Conservation (phyloP, 768 basidiomycete genomes). For the Suillus tomentosus region DNA sequence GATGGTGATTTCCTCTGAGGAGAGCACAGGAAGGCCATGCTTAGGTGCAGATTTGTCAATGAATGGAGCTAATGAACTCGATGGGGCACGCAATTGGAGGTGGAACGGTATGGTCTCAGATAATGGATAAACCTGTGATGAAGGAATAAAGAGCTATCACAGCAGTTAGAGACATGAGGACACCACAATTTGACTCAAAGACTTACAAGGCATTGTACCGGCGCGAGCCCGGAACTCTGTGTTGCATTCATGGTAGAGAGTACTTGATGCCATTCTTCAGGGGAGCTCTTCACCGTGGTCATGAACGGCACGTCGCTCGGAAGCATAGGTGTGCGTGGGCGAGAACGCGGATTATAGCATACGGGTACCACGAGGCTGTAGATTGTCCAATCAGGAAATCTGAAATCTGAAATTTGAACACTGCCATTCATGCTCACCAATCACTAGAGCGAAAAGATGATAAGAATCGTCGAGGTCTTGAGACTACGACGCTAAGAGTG, state of each 20-base stretch:
- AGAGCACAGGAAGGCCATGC: constrained; percentile 7
- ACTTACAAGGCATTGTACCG: constrained; percentile 55
- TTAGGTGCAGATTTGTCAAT: constrained; percentile 28
- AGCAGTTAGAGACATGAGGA: no score
- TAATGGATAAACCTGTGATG: constrained; percentile 53
- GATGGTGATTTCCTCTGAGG: constrained; percentile 29
- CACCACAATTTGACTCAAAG: no score
- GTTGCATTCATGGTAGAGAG: constrained; percentile 44
- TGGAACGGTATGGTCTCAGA: constrained; percentile 65
- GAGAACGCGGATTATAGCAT: constrained; percentile 52
- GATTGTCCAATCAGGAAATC: constrained; percentile 5
- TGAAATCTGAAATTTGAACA: constrained; percentile 13
- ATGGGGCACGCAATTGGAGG: constrained; percentile 55
- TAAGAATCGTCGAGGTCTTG: constrained; percentile 40
- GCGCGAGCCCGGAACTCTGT: constrained; percentile 34
- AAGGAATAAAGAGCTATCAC: constrained; percentile 60
- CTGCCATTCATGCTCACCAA: constrained; percentile 35
- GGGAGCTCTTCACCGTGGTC: constrained; percentile 57
- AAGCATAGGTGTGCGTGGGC: constrained; percentile 57
- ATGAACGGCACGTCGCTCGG: constrained; percentile 48
- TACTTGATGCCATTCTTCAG: constrained; percentile 68
- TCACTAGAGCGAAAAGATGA: constrained; percentile 49
- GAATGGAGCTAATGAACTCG: constrained; percentile 48
- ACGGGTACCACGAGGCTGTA: constrained; percentile 52
- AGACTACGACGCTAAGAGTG: constrained; percentile 44